Evolutionary conservation across 169 alveolate species (phyloP), one percentile per base, ranked within the genome.

Genomic region (Cryptosporidium bovis): DNA sequence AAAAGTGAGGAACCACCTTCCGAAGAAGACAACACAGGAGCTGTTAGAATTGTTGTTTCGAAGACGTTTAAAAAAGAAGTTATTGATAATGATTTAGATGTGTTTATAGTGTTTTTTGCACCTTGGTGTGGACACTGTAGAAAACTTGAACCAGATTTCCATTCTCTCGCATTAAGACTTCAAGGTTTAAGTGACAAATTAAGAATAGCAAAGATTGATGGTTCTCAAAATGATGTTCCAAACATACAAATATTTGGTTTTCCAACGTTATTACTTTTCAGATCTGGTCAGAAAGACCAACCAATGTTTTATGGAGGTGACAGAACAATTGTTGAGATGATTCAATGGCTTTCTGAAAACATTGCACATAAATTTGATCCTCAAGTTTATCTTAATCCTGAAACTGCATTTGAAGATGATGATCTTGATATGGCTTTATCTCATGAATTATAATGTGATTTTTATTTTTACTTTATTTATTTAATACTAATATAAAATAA

Each of bases 51-150:
- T 18, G 87, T 77, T 15, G 87, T 77, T 40, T 77, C 87, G 29
- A 77, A 56, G 34, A 77, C 87, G 2, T 77, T 77, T 66, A 34
- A 77, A 83, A 77, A 56, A 60, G 87, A 77, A 46, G 87, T 77
- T 27, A 27, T 77, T 5, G 71, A 77, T 12, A 20, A 50, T 12
- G 18, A 77, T 55, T 64, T 91, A 31, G 87, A 92, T 71, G 92
- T 93, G 8, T 85, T 95, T 33, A 92, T 95, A 64, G 93, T 93
- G 82, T 95, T 94, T 90, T 94, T 90, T 53, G 96, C 97, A 36
- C 96, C 95, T 33, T 92, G 97, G 97, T 96, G 98, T 65, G 97
- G 95, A 13, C 96, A 94, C 92, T 96, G 98, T 77, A 93, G 95
- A 87, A 64, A 90, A 20, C 56, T 96, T 55, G 94, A 93, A 40